Evolutionary conservation across 257 asterid species (phyloP).

Genomic region (Nicotiana knightiana): DNA sequence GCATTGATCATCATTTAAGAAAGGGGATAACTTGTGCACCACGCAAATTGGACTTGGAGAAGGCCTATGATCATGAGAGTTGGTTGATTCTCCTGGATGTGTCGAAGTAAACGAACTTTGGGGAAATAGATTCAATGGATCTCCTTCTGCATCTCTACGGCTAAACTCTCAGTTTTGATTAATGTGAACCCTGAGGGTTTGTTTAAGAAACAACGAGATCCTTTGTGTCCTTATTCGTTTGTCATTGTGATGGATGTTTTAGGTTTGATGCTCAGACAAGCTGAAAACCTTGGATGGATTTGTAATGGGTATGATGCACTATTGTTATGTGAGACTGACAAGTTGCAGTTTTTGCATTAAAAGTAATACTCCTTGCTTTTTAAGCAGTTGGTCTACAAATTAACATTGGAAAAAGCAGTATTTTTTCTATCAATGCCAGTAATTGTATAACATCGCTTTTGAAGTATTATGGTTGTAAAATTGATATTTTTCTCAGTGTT

Average conservation of each 20-base stretch:
- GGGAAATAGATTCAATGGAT: background rate
- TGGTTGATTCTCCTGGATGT: background rate
- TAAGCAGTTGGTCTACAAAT: background rate
- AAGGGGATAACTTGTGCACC: no score
- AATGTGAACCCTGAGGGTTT: background rate
- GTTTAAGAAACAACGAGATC: background rate
- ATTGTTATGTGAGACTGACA: background rate
- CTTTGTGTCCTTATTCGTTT: background rate
- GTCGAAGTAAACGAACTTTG: background rate
- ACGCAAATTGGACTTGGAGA: background rate
- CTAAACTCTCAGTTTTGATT: background rate
- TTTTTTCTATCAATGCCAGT: background rate
- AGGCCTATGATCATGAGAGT: background rate
- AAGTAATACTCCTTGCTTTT: background rate
- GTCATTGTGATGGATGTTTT: background rate
- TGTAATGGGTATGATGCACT: background rate
- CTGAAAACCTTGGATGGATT: background rate
- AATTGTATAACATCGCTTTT: background rate
- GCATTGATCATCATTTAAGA: no score
- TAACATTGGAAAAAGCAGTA: background rate
- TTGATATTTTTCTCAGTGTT: background rate
- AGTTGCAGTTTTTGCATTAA: background rate
- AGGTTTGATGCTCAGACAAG: background rate
- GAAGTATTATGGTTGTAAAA: background rate
- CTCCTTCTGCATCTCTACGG: background rate